Evolutionary conservation across 768 basidiomycete species (phyloP).

Genomic region (Psilocybe tampanensis): DNA sequence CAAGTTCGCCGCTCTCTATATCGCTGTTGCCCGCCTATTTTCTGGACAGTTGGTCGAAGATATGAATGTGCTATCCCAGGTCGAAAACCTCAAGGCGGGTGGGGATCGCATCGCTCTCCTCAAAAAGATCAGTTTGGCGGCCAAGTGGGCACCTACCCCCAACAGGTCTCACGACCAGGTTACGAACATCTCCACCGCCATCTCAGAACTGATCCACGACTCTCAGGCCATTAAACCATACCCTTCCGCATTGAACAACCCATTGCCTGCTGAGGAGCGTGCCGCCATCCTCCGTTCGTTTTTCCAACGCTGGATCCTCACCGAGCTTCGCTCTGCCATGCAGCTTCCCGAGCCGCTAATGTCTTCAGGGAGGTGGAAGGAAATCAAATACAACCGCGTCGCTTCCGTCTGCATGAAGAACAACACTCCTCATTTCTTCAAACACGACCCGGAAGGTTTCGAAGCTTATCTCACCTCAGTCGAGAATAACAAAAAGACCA

Average conservation of each 20-base stretch:
- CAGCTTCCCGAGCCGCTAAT: conserved; percentile 62
- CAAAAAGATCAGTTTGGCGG: conserved; percentile 54
- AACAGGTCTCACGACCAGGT: conserved; percentile 59
- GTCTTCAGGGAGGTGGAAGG: conserved; percentile 58
- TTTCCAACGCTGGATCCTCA: conserved; percentile 62
- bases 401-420: conserved; percentile 63
- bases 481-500: conserved; percentile 52
- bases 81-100: conserved; percentile 34
- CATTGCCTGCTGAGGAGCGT: conserved; percentile 27
- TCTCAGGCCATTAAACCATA: conserved; percentile 29
- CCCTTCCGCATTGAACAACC: conserved; percentile 34
- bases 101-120: conserved; percentile 33
- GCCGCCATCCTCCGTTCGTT: conserved; percentile 51
- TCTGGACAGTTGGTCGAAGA: conserved; percentile 54
- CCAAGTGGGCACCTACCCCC: conserved; percentile 74
- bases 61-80: conserved; percentile 36
- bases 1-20: conserved; percentile 63
- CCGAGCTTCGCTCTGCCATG: conserved; percentile 50
- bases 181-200: conserved; percentile 67
- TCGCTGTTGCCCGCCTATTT: conserved; percentile 64
- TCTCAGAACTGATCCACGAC: conserved; percentile 53
- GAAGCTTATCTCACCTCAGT: conserved; percentile 57
- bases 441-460: conserved; percentile 63
- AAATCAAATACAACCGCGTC: conserved; percentile 61
- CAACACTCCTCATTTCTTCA: conserved; percentile 55